Base-by-base conservation (phyloP, 148 eudicot species). In the Dianthus caryophyllus region DNA sequence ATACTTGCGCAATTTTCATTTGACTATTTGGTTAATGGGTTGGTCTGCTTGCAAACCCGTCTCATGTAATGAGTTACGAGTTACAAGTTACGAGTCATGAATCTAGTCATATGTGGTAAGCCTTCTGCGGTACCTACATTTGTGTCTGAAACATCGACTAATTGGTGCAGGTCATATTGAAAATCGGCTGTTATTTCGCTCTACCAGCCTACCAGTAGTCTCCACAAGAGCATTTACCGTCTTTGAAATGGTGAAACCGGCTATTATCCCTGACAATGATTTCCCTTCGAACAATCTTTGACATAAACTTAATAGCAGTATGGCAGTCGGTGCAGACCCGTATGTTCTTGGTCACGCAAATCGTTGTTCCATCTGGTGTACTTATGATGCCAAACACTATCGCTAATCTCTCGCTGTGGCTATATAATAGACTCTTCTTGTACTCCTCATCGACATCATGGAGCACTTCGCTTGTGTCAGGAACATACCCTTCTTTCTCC, bases 201-300 rank as follows among this genome's bases (percentile, higher is more conserved):
- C 75, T 76, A 83, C 88, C 88, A 83, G 64, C 31, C 75, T 76
- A 83, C 88, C 88, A 83, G 64, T 84, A 88, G 76, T 85, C 90
- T 49, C 84, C 76, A 68, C 94, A 88, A 5, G 88, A 88, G 61
- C 90, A 84, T 27, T 76, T 65, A 17, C 84, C 85, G 57, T 84
- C 85, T 64, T 65, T 80, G 61, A 86, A 88, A 82, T 84, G 87
- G 73, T 84, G 90, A 75, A 84, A 84, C 49, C 84, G 71, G 61
- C 71, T 74, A 59, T 73, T 78, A 67, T 88, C 88, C 64, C 88
- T 82, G 22, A 84, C 85, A 47, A 85, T 67, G 26, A 84, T 85
- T 65, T 82, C 83, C 72, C 88, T 80, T 29, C 47, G 67, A 49
- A 79, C 77, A 60, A 83, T 78, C 80, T 82, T 85, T 1, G 88